A percentile compares a stretch with the other conserved stretches of the same genome.
Conservation (phyloP, 176 grass and related monocot species). For the Thalia dealbata region DNA sequence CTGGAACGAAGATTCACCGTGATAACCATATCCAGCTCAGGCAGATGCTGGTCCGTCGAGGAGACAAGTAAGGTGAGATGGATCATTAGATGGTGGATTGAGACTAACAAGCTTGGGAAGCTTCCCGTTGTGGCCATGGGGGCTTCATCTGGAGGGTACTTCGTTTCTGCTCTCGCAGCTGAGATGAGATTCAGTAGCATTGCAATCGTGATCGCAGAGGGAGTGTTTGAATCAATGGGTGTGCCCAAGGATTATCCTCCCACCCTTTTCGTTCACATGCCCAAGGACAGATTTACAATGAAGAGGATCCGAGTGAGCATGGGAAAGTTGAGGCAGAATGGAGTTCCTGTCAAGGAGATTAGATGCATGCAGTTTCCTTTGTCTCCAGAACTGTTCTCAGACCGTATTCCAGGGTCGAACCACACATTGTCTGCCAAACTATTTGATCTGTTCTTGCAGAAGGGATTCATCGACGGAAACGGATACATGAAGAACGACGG, state of each 20-base stretch:
- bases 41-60: conserved; percentile 52
- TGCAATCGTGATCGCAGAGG: conserved; percentile 71
- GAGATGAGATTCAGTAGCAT: conserved; percentile 63
- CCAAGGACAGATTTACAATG: conserved; percentile 41
- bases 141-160: conserved; percentile 71
- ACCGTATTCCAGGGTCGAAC: conserved; percentile 45
- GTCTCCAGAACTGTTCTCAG: conserved; percentile 29
- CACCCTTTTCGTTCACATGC: conserved; percentile 89
- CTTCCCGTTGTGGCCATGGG: conserved; percentile 59
- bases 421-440: conserved; percentile 32
- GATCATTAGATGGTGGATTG: conserved; percentile 60
- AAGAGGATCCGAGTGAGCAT: conserved; percentile 29
- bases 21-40: conserved; percentile 57
- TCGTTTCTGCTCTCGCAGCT: conserved; percentile 64
- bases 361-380: conserved; percentile 46
- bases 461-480: conserved; percentile 64
- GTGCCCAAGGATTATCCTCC: conserved; percentile 54
- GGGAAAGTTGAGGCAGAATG: conserved; percentile 32
- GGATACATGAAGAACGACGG: conserved; percentile 63
- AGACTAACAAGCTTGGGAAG: conserved; percentile 37
- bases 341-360: conserved; percentile 51
- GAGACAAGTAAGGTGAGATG: conserved; percentile 63
- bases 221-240: conserved; percentile 35
- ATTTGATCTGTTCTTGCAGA: conserved; percentile 40
- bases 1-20: conserved; percentile 58